Conservation (phyloP, 108 stramenopile species). For the Cylindrotheca closterium region DNA sequence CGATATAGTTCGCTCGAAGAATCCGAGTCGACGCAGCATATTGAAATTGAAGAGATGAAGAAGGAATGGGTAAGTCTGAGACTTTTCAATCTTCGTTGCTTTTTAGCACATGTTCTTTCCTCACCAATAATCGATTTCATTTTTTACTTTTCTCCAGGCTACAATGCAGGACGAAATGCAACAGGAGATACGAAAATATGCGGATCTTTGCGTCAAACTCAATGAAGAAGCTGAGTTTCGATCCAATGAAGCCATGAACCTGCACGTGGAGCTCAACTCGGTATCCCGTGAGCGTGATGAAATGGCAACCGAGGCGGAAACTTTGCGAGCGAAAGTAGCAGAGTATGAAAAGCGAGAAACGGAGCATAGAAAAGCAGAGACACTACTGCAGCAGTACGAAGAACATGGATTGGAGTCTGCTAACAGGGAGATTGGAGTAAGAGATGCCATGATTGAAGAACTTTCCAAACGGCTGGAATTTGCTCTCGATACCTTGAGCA, state of each 20-base stretch:
- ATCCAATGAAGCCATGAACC: conserved; percentile 45
- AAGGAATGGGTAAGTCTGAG: conserved; percentile 42
- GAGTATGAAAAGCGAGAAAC: conserved; percentile 42
- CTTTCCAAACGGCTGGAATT: conserved; percentile 40
- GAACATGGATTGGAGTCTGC: conserved; percentile 21
- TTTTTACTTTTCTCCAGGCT: background rate
- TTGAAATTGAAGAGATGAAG: conserved; percentile 60
- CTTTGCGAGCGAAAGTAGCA: conserved; percentile 36
- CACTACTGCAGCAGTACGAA: conserved; percentile 38
- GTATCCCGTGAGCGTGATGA: conserved; percentile 56
- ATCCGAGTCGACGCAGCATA: too few species aligned
- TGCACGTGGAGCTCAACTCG: conserved; percentile 33
- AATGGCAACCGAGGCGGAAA: conserved; percentile 41
- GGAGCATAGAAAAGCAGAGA: conserved; percentile 29
- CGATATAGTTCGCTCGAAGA: background rate
- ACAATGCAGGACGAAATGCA: conserved; percentile 10
- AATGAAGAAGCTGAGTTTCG: conserved; percentile 60
- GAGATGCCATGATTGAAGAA: conserved; percentile 49
- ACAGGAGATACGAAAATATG: conserved; percentile 52
- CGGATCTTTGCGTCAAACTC: conserved; percentile 62
- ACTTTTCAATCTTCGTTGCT: background rate
- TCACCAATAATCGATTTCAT: background rate
- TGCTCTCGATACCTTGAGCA: conserved; percentile 43
- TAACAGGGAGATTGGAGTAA: conserved; percentile 31
- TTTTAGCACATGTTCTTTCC: background rate